Evolutionary conservation across 202 grass and related monocot genomes (phyloP).

Genomic region (Schoenoplectus tabernaemontani): DNA sequence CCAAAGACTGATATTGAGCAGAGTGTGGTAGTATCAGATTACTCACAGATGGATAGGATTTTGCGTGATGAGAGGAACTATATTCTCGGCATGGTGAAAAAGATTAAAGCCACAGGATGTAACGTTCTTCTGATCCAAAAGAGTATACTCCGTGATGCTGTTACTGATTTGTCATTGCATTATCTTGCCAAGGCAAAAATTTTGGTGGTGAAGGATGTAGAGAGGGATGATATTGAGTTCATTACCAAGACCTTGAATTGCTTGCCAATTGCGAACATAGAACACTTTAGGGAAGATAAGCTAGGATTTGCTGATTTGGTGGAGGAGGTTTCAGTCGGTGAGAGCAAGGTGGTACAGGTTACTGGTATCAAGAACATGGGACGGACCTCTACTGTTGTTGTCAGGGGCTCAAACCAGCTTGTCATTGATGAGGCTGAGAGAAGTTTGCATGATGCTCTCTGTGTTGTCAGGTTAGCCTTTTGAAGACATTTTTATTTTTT

Average conservation of each 20-base stretch:
- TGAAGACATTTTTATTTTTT: not conserved
- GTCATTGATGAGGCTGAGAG: slow-evolving; percentile 84
- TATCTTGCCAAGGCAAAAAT: slow-evolving; percentile 89
- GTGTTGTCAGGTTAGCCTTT: slow-evolving; percentile 68
- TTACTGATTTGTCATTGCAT: slow-evolving; percentile 84
- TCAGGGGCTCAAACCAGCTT: slow-evolving; percentile 73
- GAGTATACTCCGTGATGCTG: slow-evolving; percentile 78
- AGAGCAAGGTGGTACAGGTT: slow-evolving; percentile 72
- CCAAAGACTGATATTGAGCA: slow-evolving; percentile 97
- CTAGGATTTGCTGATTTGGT: slow-evolving; percentile 65
- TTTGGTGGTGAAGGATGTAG: slow-evolving; percentile 84
- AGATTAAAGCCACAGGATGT: slow-evolving; percentile 82
- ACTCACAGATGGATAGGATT: slow-evolving; percentile 90
- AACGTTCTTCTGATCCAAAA: slow-evolving; percentile 94
- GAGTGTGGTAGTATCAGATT: slow-evolving; percentile 80
- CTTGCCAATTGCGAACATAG: slow-evolving; percentile 78
- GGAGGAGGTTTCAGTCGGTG: slow-evolving; percentile 69
- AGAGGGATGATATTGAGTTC: slow-evolving; percentile 92
- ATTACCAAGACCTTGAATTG: slow-evolving; percentile 86
- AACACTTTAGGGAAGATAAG: slow-evolving; percentile 87
- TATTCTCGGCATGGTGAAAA: slow-evolving; percentile 90
- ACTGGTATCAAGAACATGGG: slow-evolving; percentile 84
- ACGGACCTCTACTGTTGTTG: slow-evolving; percentile 64
- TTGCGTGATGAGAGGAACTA: slow-evolving; percentile 88
- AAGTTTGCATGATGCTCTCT: slow-evolving; percentile 85